phyloP scores from a whole-genome alignment of 139 green algal species.

The Dunaliella sp. region DNA sequence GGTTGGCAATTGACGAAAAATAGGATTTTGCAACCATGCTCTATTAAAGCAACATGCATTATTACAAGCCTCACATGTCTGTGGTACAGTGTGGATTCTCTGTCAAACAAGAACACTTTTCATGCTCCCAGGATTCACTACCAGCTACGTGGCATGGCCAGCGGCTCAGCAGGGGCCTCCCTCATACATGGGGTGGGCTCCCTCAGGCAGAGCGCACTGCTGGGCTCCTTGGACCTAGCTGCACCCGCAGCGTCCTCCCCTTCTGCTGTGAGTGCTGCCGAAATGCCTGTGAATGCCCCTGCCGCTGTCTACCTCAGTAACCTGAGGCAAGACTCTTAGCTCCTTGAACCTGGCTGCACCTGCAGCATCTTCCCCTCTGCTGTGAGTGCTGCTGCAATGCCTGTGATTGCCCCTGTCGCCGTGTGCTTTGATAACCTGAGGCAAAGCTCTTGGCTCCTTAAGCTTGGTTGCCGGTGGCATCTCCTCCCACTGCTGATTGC shows the following conservation, averaged over 20 bases:
- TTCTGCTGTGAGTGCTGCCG: background rate
- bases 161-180: background rate
- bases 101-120: too few relatives aligned
- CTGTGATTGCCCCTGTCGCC: too few relatives aligned
- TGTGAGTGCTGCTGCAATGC: too few relatives aligned
- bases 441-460: background rate
- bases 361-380: background rate
- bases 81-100: too few relatives aligned
- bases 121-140: background rate
- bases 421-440: too few relatives aligned
- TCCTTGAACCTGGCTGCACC: background rate
- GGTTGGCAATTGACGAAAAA: too few relatives aligned
- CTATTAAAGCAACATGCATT: too few relatives aligned
- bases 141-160: background rate
- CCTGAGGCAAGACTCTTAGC: too few relatives aligned
- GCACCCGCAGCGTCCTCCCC: background rate
- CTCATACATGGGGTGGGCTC: background rate
- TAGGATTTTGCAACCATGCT: too few relatives aligned
- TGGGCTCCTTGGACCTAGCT: background rate
- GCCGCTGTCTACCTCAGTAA: too few relatives aligned
- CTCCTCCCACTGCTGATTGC: background rate
- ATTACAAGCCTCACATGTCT: too few relatives aligned
- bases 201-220: background rate
- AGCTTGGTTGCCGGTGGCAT: background rate
- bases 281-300: too few relatives aligned